A percentile compares a stretch with the other conserved stretches of the same genome.
These are phyloP conservation scores for Pochonia chlamydosporia DNA, from an alignment of 2,329 filamentous ascomycete genomes.

Conservation along the genomic window DNA sequence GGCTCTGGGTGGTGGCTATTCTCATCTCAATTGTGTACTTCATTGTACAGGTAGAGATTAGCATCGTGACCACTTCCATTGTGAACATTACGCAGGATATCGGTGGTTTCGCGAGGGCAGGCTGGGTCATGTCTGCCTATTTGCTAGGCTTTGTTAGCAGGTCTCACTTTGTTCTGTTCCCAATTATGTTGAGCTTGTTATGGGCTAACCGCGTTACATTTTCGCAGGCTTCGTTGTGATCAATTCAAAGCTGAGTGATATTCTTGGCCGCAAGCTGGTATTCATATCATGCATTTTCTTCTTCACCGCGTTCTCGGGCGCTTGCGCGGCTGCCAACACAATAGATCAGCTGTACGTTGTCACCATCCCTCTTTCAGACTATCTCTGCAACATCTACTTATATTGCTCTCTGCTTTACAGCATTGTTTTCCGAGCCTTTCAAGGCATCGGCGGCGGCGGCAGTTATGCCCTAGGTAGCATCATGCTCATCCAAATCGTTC, in stretches of 20 bases:
- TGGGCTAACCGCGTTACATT: too few species aligned
- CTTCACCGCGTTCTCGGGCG: constrained; percentile 37
- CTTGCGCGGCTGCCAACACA: constrained; percentile 32
- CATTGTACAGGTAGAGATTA: too few species aligned
- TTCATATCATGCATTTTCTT: constrained; percentile 22
- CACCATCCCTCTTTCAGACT: too few species aligned
- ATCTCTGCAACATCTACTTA: not conserved
- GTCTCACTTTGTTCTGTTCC: constrained; percentile 10
- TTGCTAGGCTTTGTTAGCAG: constrained; percentile 4
- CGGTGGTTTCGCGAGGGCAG: too few species aligned
- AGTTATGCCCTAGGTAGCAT: constrained; percentile 45
- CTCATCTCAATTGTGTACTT: too few species aligned
- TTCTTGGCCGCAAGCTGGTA: constrained; percentile 21
- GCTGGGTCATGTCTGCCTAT: constrained; percentile 6
- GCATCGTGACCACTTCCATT: too few species aligned
- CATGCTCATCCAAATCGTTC: constrained; percentile 41
- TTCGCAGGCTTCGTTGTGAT: constrained; percentile 36
- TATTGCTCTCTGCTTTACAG: constrained; percentile 12
- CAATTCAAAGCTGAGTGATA: constrained; percentile 38
- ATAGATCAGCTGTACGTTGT: constrained; percentile 33
- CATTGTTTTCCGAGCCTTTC: constrained; percentile 42
- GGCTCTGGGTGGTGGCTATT: too few species aligned
- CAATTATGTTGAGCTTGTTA: too few species aligned
- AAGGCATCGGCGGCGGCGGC: constrained; percentile 46
- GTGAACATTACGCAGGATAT: too few species aligned